phyloP scores from a whole-genome alignment of 805 yeast genomes.

The Candida anglica region DNA sequence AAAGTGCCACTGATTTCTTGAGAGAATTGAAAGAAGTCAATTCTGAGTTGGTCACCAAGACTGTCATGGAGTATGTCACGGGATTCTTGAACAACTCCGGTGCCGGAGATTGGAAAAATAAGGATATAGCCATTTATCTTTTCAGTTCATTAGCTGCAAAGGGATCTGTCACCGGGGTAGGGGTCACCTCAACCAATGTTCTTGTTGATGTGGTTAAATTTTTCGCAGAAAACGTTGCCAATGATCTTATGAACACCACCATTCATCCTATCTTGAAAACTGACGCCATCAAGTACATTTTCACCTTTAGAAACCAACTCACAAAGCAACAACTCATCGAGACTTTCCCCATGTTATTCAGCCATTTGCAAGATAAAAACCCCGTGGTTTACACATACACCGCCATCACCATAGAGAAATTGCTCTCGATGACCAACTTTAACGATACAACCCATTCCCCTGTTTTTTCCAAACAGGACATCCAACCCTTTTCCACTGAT shows the following conservation, averaged over 20 bases:
- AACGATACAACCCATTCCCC: conserved; percentile 46
- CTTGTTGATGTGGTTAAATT: conserved; percentile 83
- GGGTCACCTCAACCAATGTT: conserved; percentile 82
- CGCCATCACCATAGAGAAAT: conserved; percentile 87
- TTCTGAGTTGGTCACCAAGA: conserved; percentile 68
- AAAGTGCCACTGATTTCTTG: conserved; percentile 88
- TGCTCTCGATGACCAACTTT: conserved; percentile 69
- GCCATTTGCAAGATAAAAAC: conserved; percentile 55
- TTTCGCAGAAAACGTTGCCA: conserved; percentile 76
- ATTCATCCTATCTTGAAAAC: conserved; percentile 78
- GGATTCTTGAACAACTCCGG: conserved; percentile 53
- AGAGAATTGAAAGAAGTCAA: conserved; percentile 79
- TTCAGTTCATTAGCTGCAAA: conserved; percentile 89
- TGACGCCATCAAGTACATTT: conserved; percentile 89
- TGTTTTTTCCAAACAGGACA: conserved; percentile 70
- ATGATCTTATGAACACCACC: conserved; percentile 57
- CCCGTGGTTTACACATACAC: conserved; percentile 91
- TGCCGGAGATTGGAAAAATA: conserved; percentile 77
- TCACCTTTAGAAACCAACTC: conserved; percentile 87
- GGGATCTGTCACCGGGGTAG: conserved; percentile 81
- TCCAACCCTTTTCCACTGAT: conserved; percentile 56
- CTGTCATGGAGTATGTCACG: conserved; percentile 69
- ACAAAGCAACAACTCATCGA: conserved; percentile 79
- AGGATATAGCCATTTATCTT: conserved; percentile 81
- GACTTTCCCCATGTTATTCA: conserved; percentile 73